phyloP scores from a whole-genome alignment of 2,329 filamentous ascomycete species.

The Ceratocystis harringtonii region DNA sequence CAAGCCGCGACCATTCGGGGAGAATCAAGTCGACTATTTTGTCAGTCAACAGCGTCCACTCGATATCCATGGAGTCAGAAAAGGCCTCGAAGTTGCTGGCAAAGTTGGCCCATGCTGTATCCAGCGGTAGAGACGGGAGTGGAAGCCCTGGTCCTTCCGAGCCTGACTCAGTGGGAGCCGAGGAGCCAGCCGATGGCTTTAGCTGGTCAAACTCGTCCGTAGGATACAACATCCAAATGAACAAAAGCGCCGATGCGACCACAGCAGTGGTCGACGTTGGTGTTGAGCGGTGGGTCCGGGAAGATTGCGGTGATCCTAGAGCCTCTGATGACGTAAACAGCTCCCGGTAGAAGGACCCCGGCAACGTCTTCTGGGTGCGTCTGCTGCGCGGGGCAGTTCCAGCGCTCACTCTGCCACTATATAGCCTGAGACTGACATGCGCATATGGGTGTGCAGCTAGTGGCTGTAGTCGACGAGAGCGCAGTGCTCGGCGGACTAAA shows the following conservation, averaged over 20 bases:
- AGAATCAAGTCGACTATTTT: conserved; percentile 55
- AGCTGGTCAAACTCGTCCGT: conserved; percentile 27
- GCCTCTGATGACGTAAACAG: conserved; percentile 13
- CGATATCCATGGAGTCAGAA: conserved; percentile 37
- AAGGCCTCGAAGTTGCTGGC: conserved; percentile 36
- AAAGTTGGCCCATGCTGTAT: conserved; percentile 35
- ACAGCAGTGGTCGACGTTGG: conserved; percentile 6
- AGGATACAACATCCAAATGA: conserved; percentile 32
- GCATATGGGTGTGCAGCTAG: not conserved
- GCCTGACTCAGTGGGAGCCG: not conserved
- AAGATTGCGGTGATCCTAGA: not conserved
- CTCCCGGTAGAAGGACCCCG: conserved; percentile 14
- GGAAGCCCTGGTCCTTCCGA: conserved; percentile 9
- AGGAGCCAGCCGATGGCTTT: not conserved
- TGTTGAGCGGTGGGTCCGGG: not conserved
- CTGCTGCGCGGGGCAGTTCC: not conserved
- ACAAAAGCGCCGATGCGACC: conserved; percentile 21
- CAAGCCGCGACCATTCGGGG: conserved; percentile 63
- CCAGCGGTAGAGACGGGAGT: conserved; percentile 9
- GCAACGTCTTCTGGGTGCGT: not conserved
- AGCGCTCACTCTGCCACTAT: not conserved
- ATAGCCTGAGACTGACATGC: not conserved
- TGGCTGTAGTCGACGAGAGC: not conserved
- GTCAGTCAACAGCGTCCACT: conserved; percentile 41
- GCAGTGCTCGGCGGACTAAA: conserved; percentile 9